phyloP scores from a whole-genome alignment of 192 early-diverging fungal species.

The Chytriomyces sp. region DNA sequence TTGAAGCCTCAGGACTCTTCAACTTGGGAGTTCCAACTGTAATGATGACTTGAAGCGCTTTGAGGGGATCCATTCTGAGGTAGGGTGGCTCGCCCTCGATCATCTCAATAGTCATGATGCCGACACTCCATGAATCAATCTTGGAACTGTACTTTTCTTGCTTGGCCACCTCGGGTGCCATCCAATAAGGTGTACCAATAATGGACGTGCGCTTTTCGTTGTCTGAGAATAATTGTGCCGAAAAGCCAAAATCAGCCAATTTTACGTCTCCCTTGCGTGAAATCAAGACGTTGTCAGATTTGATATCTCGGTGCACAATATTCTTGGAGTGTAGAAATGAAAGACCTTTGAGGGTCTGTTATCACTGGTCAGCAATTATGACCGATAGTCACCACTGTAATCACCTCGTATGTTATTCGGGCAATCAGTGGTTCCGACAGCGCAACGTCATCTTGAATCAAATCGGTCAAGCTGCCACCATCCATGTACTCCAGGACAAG shows the following conservation, averaged over 20 bases:
- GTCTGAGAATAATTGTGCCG: constrained; percentile 76
- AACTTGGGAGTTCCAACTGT: constrained; percentile 90
- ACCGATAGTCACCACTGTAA: background rate
- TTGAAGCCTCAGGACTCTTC: constrained; percentile 81
- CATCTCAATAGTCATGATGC: constrained; percentile 63
- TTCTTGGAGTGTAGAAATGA: constrained; percentile 77
- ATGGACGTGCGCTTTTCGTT: constrained; percentile 79
- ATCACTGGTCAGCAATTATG: background rate
- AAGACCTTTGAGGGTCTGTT: constrained; percentile 74
- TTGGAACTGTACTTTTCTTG: constrained; percentile 47
- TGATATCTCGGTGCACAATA: constrained; percentile 92
- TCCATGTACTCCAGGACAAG: constrained; percentile 96
- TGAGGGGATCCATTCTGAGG: constrained; percentile 85
- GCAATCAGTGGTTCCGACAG: constrained; percentile 45
- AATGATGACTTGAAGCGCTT: constrained; percentile 66
- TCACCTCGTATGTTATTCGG: constrained; percentile 27
- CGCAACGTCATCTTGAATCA: constrained; percentile 76
- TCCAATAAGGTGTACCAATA: constrained; percentile 91
- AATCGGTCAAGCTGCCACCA: constrained; percentile 86
- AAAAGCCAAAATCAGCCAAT: constrained; percentile 82
- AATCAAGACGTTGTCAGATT: constrained; percentile 75
- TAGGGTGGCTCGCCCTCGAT: constrained; percentile 59
- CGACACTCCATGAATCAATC: constrained; percentile 60
- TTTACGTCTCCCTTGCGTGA: constrained; percentile 33
- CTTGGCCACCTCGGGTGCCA: constrained; percentile 49